phyloP scores from a whole-genome alignment of 371 early-diverging fungal genomes.

The Mortierella sp. region DNA sequence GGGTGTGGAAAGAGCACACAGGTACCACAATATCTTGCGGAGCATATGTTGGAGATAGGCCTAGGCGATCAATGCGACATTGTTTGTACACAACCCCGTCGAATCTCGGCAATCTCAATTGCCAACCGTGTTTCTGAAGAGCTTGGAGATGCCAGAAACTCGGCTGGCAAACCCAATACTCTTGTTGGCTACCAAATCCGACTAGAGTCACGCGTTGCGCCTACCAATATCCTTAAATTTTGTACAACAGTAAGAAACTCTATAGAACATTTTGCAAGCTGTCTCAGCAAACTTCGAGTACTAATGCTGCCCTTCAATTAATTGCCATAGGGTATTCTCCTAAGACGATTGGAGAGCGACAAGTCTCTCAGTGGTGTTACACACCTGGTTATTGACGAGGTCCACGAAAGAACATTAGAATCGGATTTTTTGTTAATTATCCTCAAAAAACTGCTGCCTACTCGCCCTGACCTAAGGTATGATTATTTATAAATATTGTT shows the following conservation, averaged over 20 bases:
- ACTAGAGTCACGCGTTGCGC: slow-evolving; percentile 71
- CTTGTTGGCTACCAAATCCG: slow-evolving; percentile 92
- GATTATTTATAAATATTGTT: slow-evolving; percentile 22
- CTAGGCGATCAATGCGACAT: slow-evolving; percentile 68
- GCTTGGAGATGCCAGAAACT: slow-evolving; percentile 70
- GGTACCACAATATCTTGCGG: slow-evolving; percentile 90
- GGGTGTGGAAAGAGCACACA: slow-evolving; percentile 97
- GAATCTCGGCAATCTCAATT: slow-evolving; percentile 95
- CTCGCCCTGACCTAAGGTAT: slow-evolving; percentile 73
- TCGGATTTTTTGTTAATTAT: slow-evolving; percentile 86
- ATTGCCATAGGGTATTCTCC: slow-evolving; percentile 73
- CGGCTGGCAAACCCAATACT: slow-evolving; percentile 62
- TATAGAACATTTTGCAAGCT: background rate
- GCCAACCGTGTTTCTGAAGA: slow-evolving; percentile 91
- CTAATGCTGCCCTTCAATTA: too few relatives aligned
- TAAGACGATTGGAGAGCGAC: slow-evolving; percentile 77
- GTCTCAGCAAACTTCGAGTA: background rate
- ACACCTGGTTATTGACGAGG: slow-evolving; percentile 88
- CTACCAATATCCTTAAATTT: slow-evolving; percentile 73
- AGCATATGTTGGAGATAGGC: slow-evolving; percentile 62
- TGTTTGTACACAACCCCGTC: slow-evolving; percentile 95
- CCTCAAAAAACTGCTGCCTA: slow-evolving; percentile 62
- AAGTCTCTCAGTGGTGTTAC: slow-evolving; percentile 69
- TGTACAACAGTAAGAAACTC: slow-evolving; percentile 67
- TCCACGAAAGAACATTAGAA: slow-evolving; percentile 88